Base-by-base conservation (phyloP, 768 basidiomycete genomes). In the Stropharia rugosoannulata region DNA sequence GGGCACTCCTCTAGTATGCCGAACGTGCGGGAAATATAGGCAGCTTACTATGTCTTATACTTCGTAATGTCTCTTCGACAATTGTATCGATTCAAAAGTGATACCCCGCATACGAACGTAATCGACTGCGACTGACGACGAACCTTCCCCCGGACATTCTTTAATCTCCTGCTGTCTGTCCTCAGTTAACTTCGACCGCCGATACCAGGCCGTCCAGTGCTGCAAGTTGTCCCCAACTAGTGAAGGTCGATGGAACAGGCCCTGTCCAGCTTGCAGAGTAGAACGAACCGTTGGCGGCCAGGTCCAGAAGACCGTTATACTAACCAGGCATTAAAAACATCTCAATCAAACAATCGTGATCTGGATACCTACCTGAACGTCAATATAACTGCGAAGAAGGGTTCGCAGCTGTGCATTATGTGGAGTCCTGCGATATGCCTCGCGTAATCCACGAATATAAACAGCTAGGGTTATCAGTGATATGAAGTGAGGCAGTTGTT, bases 231-330 rank as follows among this genome's bases (percentile, higher is more conserved):
- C 79, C 79, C 80, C 79, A 82, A 7, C 73, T 69, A 1, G 78
- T 80, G 60, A 77, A 82, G 0, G 41, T 60, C 49, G 75, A 69
- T 5, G 78, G 71, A 7, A n/a, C 32, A 2, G 80, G 80, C 2
- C 79, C 80, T 43, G 69, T 69, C 79, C 80, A 80, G 29, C 62
- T 65, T n/a, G 78, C 68, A 11, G 78, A 78, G 60, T 82, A 80
- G 10, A 72, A 68, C 27, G 53, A 72, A 10, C 75, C 75, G 35
- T 67, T 78, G 13, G 72, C 74, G 5, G 79, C 79, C 15, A 80
- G 68, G 32, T 80, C 79, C 22, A 82, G 68, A 19, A 82, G 69
- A 16, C 79, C 79, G 56, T 80, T 81, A 57, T 78, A 78, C 79
- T 81, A 53, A 11, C 44, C 2, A 37, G 49, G 41, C 16, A 32